phyloP scores from a whole-genome alignment of 2,329 filamentous ascomycete species.

The Calonectria multiphialidica region DNA sequence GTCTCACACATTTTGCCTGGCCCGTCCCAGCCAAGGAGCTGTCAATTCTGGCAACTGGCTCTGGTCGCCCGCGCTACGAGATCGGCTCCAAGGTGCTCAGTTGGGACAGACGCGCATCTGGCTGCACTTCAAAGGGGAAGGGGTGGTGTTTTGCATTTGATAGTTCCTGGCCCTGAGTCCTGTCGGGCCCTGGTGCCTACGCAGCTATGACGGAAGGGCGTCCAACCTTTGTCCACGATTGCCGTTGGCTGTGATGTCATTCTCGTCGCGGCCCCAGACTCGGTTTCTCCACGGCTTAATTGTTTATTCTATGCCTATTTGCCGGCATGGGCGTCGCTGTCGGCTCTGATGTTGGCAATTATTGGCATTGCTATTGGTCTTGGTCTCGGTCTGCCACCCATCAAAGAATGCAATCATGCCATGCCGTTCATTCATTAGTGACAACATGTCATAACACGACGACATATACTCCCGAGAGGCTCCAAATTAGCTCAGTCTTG shows the following conservation, averaged over 20 bases:
- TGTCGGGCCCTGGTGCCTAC: too few species aligned
- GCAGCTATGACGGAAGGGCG: background rate
- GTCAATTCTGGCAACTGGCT: background rate
- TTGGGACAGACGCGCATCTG: background rate
- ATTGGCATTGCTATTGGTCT: too few species aligned
- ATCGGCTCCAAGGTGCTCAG: background rate
- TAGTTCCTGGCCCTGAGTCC: background rate
- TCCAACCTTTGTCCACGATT: background rate
- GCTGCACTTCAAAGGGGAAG: background rate
- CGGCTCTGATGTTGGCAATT: too few species aligned
- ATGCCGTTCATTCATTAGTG: background rate
- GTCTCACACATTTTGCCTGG: slow-evolving; percentile 31
- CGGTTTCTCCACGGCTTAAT: background rate
- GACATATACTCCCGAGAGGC: background rate
- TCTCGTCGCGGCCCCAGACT: background rate
- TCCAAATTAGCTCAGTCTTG: background rate
- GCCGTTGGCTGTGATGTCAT: background rate
- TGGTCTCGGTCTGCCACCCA: background rate
- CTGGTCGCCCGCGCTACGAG: background rate
- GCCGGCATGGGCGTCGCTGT: background rate
- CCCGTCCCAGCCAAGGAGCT: slow-evolving; percentile 11
- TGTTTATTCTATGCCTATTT: slow-evolving; percentile 1
- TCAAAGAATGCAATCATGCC: background rate
- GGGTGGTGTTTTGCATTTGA: background rate
- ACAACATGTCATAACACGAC: background rate